phyloP scores from a whole-genome alignment of 805 yeast genomes.

The Suhomyces sp. region DNA sequence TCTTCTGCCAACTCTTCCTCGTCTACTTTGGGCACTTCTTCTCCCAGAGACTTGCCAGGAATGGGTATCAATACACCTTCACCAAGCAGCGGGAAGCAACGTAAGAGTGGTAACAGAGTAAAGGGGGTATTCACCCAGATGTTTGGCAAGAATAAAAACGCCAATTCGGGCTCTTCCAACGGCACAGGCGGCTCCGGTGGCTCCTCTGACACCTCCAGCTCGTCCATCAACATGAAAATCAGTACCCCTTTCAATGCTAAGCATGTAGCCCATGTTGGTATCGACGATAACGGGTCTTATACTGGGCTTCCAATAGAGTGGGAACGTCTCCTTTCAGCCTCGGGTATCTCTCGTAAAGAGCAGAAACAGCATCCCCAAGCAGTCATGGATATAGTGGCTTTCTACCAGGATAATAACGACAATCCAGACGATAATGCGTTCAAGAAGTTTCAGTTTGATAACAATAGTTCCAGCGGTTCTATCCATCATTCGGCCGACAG shows the following conservation, averaged over 20 bases:
- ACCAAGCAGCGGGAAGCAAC: slow-evolving; percentile 13
- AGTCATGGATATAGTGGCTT: slow-evolving; percentile 85
- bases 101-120: slow-evolving; percentile 50
- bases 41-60: slow-evolving; percentile 27
- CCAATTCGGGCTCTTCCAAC: slow-evolving; percentile 8
- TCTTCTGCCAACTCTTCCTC: slow-evolving; percentile 14
- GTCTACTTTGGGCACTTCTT: slow-evolving; percentile 9
- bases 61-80: slow-evolving; percentile 12
- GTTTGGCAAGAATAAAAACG: slow-evolving; percentile 36
- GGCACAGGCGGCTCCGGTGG: slow-evolving; percentile 10
- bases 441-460: slow-evolving; percentile 37
- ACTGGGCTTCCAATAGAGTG: slow-evolving; percentile 93
- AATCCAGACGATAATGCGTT: slow-evolving; percentile 44
- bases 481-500: slow-evolving; percentile 11
- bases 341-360: slow-evolving; percentile 85
- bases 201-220: slow-evolving; percentile 18
- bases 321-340: slow-evolving; percentile 77
- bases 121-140: slow-evolving; percentile 58
- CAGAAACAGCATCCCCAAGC: slow-evolving; percentile 92
- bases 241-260: slow-evolving; percentile 91
- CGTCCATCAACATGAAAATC: slow-evolving; percentile 51
- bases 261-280: slow-evolving; percentile 91
- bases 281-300: slow-evolving; percentile 82
- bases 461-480: slow-evolving; percentile 21
- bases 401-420: slow-evolving; percentile 62